Conservation (phyloP, 2,329 filamentous ascomycete genomes). For the Endoconidiophora laricicola region DNA sequence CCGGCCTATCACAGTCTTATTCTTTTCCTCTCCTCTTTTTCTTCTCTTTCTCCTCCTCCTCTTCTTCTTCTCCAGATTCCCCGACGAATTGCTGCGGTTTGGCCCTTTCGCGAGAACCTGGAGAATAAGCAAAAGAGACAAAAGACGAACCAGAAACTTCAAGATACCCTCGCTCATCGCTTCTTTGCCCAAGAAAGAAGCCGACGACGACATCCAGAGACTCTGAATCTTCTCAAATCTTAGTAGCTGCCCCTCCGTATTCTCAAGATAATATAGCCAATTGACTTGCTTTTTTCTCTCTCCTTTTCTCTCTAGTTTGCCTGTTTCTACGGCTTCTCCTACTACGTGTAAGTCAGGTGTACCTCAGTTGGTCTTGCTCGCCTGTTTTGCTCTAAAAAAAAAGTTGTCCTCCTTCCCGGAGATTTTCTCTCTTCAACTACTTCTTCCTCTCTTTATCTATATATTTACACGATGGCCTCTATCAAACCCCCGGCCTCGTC, state of each 20-base stretch:
- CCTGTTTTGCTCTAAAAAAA: conserved; percentile 8
- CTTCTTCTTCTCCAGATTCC: conserved; percentile 11
- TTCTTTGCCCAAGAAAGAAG: conserved; percentile 5
- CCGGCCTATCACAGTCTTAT: background rate
- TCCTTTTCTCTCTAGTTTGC: conserved; percentile 14
- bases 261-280: conserved; percentile 1
- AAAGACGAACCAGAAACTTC: conserved; percentile 7
- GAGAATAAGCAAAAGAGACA: conserved; percentile 13
- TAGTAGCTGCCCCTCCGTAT: conserved; percentile 2
- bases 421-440: background rate
- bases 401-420: conserved; percentile 1
- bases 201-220: background rate
- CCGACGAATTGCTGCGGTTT: conserved; percentile 11
- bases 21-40: background rate
- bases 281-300: conserved; percentile 9
- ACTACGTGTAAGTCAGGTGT: background rate
- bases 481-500: conserved; percentile 40
- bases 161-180: background rate
- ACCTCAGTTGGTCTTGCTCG: conserved; percentile 7
- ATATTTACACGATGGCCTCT: conserved; percentile 18
- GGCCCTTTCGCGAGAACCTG: conserved; percentile 13
- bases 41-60: background rate
- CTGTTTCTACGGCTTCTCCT: conserved; percentile 15
- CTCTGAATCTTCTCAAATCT: conserved; percentile 5
- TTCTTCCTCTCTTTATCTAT: background rate